Base-by-base conservation (phyloP, 1,284 basidiomycete species). In the Bjerkandera adusta region DNA sequence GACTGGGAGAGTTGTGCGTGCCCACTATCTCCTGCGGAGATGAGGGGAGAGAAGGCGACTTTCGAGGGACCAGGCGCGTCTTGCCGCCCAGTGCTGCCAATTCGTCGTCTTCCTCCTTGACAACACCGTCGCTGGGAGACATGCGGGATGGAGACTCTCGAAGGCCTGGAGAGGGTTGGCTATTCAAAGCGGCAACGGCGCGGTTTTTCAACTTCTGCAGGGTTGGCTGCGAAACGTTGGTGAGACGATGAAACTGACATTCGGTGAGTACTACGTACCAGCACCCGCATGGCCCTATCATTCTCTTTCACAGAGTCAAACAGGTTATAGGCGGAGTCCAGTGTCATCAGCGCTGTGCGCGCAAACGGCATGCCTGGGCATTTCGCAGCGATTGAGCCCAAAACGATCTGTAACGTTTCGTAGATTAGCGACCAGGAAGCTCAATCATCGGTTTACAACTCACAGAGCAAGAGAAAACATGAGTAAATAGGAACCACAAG, bases 401-500 rank as follows among this genome's bases (percentile, higher is more conserved):
- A 64, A 1, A 85, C 81, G 53, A 86, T 82, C 83, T 86, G 48
- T 8, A n/a, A 20, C 52, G n/a, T 43, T 18, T 24, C 49, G 40
- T 25, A 38, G 12, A 13, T 8, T 26, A 8, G 43, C 24, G 27
- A 34, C 10, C 15, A 7, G 10, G 24, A 10, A 7, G 15, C 29
- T 10, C 29, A 5, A 43, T 16, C 6, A 33, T 16, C 40, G 16
- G 11, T 32, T 24, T 15, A 13, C 36, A 24, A 71, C 85, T 56
- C 62, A 85, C 83, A 26, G 83, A 73, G 57, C 83, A 85, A 6
- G 83, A 85, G 59, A 86, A 86, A 5, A 85, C 79, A 59, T 85
- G 82, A 4, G 81, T 83, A 55, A 84, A 84, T 43, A 83, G 64
- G 62, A 85, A 85, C 81, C 82, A 85, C 75, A 83, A 77, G 36